phyloP scores from a whole-genome alignment of 2,329 filamentous ascomycete genomes.

The Cladosporium sp. region DNA sequence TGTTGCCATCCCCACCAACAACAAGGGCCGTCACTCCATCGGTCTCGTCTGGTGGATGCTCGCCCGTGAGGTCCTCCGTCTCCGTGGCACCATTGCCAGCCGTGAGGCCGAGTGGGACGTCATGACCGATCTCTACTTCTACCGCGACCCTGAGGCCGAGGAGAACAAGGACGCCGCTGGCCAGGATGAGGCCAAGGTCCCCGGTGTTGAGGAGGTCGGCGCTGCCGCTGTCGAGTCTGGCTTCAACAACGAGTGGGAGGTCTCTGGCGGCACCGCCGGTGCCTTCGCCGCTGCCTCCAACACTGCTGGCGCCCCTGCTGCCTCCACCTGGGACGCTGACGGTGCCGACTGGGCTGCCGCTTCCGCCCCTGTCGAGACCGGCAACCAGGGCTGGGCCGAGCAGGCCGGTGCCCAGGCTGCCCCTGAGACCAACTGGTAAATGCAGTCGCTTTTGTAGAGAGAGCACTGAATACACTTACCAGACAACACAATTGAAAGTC shows the following conservation, averaged over 20 bases:
- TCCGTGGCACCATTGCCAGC: slow-evolving; percentile 92
- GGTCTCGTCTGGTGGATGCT: slow-evolving; percentile 99
- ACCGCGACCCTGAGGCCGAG: slow-evolving; percentile 99
- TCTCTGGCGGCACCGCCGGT: slow-evolving; percentile 60
- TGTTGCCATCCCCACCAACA: slow-evolving; percentile 99
- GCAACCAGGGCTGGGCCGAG: slow-evolving; percentile 51
- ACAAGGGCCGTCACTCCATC: slow-evolving; percentile 99
- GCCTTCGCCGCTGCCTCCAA: slow-evolving; percentile 61
- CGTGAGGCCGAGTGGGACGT: slow-evolving; percentile 98
- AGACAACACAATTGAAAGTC: slow-evolving; percentile 4
- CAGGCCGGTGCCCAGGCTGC: slow-evolving; percentile 31
- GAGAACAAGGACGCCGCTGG: slow-evolving; percentile 89
- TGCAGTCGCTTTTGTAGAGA: slow-evolving; percentile 20
- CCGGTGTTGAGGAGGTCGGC: slow-evolving; percentile 80
- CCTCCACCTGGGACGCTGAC: slow-evolving; percentile 63
- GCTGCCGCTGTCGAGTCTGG: slow-evolving; percentile 72
- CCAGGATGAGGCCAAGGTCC: slow-evolving; percentile 79
- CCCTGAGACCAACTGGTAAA: slow-evolving; percentile 46
- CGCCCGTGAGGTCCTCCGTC: slow-evolving; percentile 97
- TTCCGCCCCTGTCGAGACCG: slow-evolving; percentile 42
- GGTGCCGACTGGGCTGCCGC: slow-evolving; percentile 66
- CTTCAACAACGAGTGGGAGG: slow-evolving; percentile 84
- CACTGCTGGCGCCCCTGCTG: slow-evolving; percentile 54
- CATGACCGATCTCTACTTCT: slow-evolving; percentile 99
- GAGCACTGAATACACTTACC: slow-evolving; percentile 9